These are phyloP conservation scores for Vigna angularis DNA, from an alignment of 306 rosid genomes.

Conservation along the genomic window DNA sequence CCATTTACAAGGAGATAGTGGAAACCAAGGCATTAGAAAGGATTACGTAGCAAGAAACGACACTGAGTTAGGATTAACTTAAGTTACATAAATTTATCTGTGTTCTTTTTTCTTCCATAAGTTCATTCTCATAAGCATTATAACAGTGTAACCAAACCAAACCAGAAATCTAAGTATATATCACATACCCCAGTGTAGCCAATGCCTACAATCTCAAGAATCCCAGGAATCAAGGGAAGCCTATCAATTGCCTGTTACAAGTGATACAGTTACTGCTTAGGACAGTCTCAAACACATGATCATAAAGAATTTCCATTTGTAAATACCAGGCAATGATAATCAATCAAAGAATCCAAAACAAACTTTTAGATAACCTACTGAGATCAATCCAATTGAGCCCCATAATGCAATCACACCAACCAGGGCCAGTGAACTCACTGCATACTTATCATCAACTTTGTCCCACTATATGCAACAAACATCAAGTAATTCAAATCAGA, in stretches of 20 bases:
- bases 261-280: slow-evolving; percentile 36
- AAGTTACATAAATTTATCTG: background rate
- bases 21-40: background rate
- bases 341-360: slow-evolving; percentile 3
- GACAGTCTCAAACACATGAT: slow-evolving; percentile 13
- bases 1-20: background rate
- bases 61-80: background rate
- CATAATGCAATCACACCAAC: slow-evolving; percentile 68
- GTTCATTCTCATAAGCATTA: background rate
- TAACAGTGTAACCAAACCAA: slow-evolving; percentile 17
- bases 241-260: slow-evolving; percentile 84
- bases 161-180: slow-evolving; percentile 12
- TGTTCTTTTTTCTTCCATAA: background rate
- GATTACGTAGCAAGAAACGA: background rate
- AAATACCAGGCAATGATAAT: background rate
- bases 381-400: slow-evolving; percentile 78
- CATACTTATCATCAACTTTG: slow-evolving; percentile 93
- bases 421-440: slow-evolving; percentile 72
- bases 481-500: slow-evolving; percentile 21
- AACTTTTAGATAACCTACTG: slow-evolving; percentile 58
- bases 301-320: background rate
- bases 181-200: slow-evolving; percentile 88
- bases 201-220: slow-evolving; percentile 87
- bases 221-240: slow-evolving; percentile 91
- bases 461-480: slow-evolving; percentile 76